Percentiles rank a stretch among this genome's conserved stretches.
phyloP scores from a whole-genome alignment of 1,284 basidiomycete species.

The Irpex sp. region DNA sequence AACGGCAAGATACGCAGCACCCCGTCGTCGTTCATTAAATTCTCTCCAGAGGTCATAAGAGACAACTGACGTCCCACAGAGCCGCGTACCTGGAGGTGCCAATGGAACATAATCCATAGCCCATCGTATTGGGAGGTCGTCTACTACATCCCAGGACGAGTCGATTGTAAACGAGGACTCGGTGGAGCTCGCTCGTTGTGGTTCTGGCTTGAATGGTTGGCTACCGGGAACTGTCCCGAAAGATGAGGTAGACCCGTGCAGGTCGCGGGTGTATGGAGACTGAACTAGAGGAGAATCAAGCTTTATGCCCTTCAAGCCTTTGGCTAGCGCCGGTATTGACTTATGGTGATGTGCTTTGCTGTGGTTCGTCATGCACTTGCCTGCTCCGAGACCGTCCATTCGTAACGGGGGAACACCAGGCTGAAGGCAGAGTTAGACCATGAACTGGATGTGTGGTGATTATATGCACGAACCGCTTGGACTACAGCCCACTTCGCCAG shows the following conservation, averaged over 20 bases:
- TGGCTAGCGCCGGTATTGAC: conserved; percentile 53
- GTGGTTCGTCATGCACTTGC: conserved; percentile 38
- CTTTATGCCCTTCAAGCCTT: conserved; percentile 53
- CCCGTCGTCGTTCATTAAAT: conserved; percentile 42
- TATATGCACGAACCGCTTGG: conserved; percentile 47
- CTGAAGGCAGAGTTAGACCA: conserved; percentile 3
- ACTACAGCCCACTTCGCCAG: conserved; percentile 69
- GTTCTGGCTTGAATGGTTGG: conserved; percentile 10
- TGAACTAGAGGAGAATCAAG: conserved; percentile 39
- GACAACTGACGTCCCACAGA: conserved; percentile 53
- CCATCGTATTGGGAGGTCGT: conserved; percentile 75
- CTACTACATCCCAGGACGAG: conserved; percentile 68
- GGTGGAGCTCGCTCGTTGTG: conserved; percentile 13
- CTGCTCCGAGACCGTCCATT: conserved; percentile 47
- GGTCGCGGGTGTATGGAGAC: conserved; percentile 20
- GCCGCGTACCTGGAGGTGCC: conserved; percentile 59
- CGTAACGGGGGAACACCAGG: conserved; percentile 57
- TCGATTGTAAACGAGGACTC: conserved; percentile 37
- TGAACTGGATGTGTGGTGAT: conserved; percentile 2
- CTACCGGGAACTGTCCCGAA: neutral
- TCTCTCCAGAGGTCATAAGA: conserved; percentile 68
- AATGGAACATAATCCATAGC: conserved; percentile 77
- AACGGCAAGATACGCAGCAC: conserved; percentile 70
- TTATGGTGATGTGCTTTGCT: conserved; percentile 45
- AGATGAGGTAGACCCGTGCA: conserved; percentile 4